phyloP scores from a whole-genome alignment of 768 basidiomycete genomes.

The Amanita pallidorosea region DNA sequence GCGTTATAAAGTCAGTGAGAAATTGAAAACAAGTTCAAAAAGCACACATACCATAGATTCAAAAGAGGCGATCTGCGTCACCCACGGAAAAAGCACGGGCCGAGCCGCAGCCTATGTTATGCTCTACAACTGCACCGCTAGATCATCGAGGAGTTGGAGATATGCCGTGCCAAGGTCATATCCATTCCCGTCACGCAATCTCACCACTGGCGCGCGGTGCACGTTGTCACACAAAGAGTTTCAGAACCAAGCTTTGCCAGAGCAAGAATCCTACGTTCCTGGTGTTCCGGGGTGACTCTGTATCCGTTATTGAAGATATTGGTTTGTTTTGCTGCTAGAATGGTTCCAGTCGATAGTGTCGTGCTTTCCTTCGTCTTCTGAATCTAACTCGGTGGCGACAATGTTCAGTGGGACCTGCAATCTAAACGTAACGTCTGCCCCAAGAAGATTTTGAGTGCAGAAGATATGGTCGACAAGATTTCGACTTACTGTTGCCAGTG shows the following conservation, averaged over 20 bases:
- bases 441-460: not conserved
- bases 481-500: not conserved
- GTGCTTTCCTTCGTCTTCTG: not conserved
- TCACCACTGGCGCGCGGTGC: conserved; percentile 2
- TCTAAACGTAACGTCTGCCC: not conserved
- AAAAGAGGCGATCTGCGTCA: not conserved
- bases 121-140: not conserved
- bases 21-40: not conserved
- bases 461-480: not conserved
- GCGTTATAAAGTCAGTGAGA: not conserved
- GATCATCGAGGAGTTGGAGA: not conserved
- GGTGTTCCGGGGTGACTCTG: not conserved
- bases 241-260: not conserved
- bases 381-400: not conserved
- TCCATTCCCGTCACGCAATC: not conserved
- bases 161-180: not conserved
- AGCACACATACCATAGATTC: not conserved
- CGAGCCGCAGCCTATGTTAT: not conserved
- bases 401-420: not conserved
- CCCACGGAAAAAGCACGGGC: not conserved
- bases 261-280: not conserved
- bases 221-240: conserved; percentile 2
- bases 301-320: not conserved
- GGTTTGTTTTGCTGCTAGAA: too few relatives aligned
- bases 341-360: too few relatives aligned